Conservation (phyloP, 2,329 filamentous ascomycete species). For the Blastomyces emzantsi region DNA sequence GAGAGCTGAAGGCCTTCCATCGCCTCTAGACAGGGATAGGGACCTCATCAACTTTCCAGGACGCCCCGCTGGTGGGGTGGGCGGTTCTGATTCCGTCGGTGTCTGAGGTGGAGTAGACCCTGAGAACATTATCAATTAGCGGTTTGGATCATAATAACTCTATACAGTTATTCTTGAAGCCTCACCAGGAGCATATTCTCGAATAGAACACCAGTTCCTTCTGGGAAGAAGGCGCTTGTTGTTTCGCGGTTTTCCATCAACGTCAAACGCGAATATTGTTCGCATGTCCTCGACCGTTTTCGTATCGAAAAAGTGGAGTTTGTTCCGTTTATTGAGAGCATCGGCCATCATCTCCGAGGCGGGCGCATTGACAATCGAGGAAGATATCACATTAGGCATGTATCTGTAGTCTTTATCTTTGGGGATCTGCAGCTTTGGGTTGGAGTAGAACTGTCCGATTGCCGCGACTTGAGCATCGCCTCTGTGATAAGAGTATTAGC, state of each 20-base stretch:
- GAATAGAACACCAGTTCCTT: slow-evolving; percentile 92
- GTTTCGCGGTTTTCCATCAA: slow-evolving; percentile 81
- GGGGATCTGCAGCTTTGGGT: slow-evolving; percentile 67
- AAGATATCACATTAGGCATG: slow-evolving; percentile 92
- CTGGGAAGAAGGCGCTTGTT: slow-evolving; percentile 84
- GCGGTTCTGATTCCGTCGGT: slow-evolving; percentile 44
- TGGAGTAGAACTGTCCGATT: slow-evolving; percentile 90
- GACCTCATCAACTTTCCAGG: slow-evolving; percentile 45
- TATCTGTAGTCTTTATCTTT: slow-evolving; percentile 93
- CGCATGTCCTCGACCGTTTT: slow-evolving; percentile 95
- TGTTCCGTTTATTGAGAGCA: slow-evolving; percentile 88
- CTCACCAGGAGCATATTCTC: slow-evolving; percentile 67
- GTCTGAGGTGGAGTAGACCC: slow-evolving; percentile 64
- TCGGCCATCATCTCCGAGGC: slow-evolving; percentile 83
- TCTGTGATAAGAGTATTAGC: slow-evolving; percentile 37
- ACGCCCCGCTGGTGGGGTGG: slow-evolving; percentile 28
- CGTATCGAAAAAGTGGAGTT: slow-evolving; percentile 52
- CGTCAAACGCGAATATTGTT: slow-evolving; percentile 79
- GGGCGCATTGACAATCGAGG: slow-evolving; percentile 87
- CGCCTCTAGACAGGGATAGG: slow-evolving; percentile 51
- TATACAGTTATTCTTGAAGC: neutral
- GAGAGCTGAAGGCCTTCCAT: slow-evolving; percentile 37
- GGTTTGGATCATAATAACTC: neutral
- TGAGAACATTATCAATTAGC: slow-evolving; percentile 43
- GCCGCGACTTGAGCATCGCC: slow-evolving; percentile 92